Conservation (phyloP, 345 rosid species). For the Trapa incisa region DNA sequence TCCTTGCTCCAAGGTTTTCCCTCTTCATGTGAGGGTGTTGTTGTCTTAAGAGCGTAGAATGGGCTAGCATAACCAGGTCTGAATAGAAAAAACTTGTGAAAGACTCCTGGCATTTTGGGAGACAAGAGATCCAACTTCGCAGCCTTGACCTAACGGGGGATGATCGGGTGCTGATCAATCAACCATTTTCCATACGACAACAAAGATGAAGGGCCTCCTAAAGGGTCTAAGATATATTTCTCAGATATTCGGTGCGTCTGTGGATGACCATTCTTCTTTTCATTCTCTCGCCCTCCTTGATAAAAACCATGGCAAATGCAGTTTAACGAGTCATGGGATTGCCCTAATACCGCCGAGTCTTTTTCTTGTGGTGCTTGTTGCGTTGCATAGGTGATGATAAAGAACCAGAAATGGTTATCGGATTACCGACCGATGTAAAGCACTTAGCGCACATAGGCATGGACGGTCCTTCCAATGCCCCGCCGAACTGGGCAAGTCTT, state of each 20-base stretch:
- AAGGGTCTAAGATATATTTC: conserved; percentile 14
- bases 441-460: conserved; percentile 92
- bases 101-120: background rate
- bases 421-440: conserved; percentile 81
- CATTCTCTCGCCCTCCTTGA: too few species aligned
- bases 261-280: background rate
- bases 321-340: background rate
- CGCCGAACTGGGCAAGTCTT: conserved; percentile 47
- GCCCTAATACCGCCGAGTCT: background rate
- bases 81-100: too few species aligned
- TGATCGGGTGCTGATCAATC: background rate
- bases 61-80: background rate
- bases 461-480: conserved; percentile 48
- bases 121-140: background rate
- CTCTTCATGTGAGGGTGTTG: background rate
- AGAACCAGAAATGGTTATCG: conserved; percentile 73
- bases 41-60: background rate
- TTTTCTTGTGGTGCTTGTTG: background rate
- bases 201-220: conserved; percentile 16
- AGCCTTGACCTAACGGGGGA: background rate
- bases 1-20: background rate
- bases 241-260: conserved; percentile 13
- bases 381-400: conserved; percentile 44
- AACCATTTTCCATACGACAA: background rate
- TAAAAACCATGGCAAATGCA: too few species aligned